A percentile compares a stretch with the other conserved stretches of the same genome.
phyloP scores from a whole-genome alignment of 2,329 filamentous ascomycete genomes.

The Fusarium agapanthi region DNA sequence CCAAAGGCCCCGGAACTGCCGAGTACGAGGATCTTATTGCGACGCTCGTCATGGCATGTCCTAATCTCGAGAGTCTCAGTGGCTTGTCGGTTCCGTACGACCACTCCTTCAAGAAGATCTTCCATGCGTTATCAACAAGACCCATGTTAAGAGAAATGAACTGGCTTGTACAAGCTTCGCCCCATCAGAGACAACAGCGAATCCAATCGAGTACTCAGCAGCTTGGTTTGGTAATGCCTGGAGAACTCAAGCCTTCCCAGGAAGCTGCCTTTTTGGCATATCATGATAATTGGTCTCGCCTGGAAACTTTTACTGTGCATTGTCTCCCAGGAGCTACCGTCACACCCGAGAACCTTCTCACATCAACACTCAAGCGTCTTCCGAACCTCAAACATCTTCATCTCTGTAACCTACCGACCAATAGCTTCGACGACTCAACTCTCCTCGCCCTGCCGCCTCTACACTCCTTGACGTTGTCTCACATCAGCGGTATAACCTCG shows the following conservation, averaged over 20 bases:
- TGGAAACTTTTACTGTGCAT: slow-evolving; percentile 66
- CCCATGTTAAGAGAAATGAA: slow-evolving; percentile 64
- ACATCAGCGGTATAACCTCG: slow-evolving; percentile 64
- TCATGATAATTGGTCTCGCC: slow-evolving; percentile 64
- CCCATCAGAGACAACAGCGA: slow-evolving; percentile 44
- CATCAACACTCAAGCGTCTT: slow-evolving; percentile 58
- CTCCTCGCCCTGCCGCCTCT: slow-evolving; percentile 65
- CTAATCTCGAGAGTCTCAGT: slow-evolving; percentile 67
- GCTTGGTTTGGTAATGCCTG: slow-evolving; percentile 41
- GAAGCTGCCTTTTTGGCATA: slow-evolving; percentile 58
- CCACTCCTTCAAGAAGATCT: slow-evolving; percentile 64
- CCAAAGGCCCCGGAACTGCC: slow-evolving; percentile 48
- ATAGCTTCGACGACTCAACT: slow-evolving; percentile 65
- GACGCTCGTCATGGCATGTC: slow-evolving; percentile 70
- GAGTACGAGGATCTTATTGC: slow-evolving; percentile 67
- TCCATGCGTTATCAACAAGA: slow-evolving; percentile 68
- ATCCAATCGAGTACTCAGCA: slow-evolving; percentile 45
- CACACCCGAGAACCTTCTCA: slow-evolving; percentile 61
- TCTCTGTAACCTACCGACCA: slow-evolving; percentile 63
- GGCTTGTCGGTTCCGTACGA: slow-evolving; percentile 64
- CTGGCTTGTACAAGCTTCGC: slow-evolving; percentile 62
- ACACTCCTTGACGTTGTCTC: slow-evolving; percentile 62
- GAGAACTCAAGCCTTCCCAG: slow-evolving; percentile 43
- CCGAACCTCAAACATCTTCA: slow-evolving; percentile 67
- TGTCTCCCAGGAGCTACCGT: slow-evolving; percentile 65